phyloP scores from a whole-genome alignment of 148 eudicot species.

The Vaccinium darrowii region DNA sequence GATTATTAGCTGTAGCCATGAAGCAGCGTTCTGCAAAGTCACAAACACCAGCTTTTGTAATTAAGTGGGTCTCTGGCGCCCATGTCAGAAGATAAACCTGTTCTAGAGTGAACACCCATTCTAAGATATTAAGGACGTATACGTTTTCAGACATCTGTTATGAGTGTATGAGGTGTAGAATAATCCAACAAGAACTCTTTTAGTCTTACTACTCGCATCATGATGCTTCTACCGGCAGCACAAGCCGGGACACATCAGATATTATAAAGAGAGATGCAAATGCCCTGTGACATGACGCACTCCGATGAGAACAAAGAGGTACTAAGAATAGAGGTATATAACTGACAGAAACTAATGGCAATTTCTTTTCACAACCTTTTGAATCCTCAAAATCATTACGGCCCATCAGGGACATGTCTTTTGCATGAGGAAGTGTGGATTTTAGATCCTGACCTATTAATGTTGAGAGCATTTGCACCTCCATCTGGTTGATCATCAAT shows the following conservation, averaged over 20 bases:
- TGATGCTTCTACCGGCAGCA: neutral
- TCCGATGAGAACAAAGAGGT: neutral
- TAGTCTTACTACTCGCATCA: neutral
- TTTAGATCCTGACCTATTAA: conserved; percentile 60
- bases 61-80: neutral
- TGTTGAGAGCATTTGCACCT: conserved; percentile 90
- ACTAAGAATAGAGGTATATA: neutral
- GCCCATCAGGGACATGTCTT: neutral
- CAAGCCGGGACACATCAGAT: neutral
- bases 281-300: neutral
- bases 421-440: neutral
- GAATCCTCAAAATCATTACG: neutral
- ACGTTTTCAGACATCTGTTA: neutral
- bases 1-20: neutral
- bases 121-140: neutral
- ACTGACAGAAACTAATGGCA: neutral
- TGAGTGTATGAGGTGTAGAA: neutral
- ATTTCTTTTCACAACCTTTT: neutral
- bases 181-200: neutral
- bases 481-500: conserved; percentile 95
- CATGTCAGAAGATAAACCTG: neutral
- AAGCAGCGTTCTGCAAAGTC: neutral
- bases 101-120: neutral
- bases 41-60: neutral
- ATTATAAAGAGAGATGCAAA: neutral